Evolutionary conservation across 2,329 filamentous ascomycete genomes (phyloP).

Genomic region (Pestalotiopsis fici): DNA sequence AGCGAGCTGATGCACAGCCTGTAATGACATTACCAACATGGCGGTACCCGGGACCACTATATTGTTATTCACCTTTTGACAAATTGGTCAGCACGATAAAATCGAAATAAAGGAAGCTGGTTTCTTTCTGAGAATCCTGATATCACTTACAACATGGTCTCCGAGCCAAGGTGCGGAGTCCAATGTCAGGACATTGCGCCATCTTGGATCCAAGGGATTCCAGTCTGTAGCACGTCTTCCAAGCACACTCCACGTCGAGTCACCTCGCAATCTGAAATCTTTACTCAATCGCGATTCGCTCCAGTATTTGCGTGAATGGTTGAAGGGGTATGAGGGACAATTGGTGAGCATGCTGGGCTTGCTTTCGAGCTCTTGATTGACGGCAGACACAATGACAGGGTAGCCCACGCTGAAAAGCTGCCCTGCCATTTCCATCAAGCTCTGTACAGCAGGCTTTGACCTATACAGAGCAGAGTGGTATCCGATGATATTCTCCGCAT

Average conservation of each 20-base stretch:
- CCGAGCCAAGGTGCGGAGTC: constrained; percentile 27
- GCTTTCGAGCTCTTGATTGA: constrained; percentile 3
- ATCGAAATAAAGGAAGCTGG: too few species aligned
- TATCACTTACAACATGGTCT: constrained; percentile 25
- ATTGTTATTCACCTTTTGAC: constrained; percentile 23
- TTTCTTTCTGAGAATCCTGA: too few species aligned
- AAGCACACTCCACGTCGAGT: constrained; percentile 22
- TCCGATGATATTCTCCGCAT: neutral
- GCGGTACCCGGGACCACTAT: constrained; percentile 36
- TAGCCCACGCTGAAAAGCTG: constrained; percentile 17
- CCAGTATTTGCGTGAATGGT: constrained; percentile 23
- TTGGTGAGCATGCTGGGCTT: neutral
- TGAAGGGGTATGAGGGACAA: constrained; percentile 20
- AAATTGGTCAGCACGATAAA: too few species aligned
- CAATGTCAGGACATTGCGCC: constrained; percentile 24
- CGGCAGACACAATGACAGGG: neutral
- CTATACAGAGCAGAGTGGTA: constrained; percentile 16
- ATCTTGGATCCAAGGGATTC: constrained; percentile 22
- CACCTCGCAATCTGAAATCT: constrained; percentile 17
- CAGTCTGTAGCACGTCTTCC: constrained; percentile 21
- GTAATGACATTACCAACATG: constrained; percentile 37
- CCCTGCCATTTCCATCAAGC: constrained; percentile 10
- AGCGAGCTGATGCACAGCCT: constrained; percentile 31
- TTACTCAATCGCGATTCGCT: constrained; percentile 21
- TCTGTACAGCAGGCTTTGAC: constrained; percentile 8